Evolutionary conservation across 371 early-diverging fungal species (phyloP).

Genomic region (Mortierella sp.): DNA sequence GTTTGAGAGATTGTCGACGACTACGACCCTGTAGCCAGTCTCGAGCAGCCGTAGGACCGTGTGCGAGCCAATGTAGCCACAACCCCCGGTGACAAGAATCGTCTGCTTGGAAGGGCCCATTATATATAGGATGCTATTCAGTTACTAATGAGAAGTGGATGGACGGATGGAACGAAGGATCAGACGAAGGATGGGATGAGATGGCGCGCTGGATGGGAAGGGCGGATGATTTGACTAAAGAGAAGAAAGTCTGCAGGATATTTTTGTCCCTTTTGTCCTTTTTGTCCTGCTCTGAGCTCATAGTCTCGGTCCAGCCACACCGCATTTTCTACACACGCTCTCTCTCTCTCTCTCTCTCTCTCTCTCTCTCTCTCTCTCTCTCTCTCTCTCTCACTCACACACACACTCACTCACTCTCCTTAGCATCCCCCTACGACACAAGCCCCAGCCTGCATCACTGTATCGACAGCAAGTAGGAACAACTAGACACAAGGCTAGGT

Average conservation of each 20-base stretch:
- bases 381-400: no score
- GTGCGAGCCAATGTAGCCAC: constrained; percentile 94
- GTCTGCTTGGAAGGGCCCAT: constrained; percentile 28
- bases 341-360: no score
- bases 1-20: constrained; percentile 85
- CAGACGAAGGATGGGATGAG: background rate
- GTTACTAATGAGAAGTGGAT: background rate
- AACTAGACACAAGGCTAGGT: no score
- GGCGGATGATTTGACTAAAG: background rate
- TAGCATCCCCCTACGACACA: no score
- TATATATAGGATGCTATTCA: background rate
- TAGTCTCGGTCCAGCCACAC: no score
- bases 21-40: constrained; percentile 78
- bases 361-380: no score
- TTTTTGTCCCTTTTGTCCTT: no score
- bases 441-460: no score
- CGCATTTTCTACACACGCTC: no score
- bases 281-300: no score
- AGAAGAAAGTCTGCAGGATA: background rate
- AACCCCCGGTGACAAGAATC: constrained; percentile 91
- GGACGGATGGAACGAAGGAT: background rate
- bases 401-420: no score
- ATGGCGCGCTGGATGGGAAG: background rate
- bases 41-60: constrained; percentile 84
- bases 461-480: no score